Evolutionary conservation across 176 grass and related monocot species (phyloP), one percentile per base, ranked within the genome.

Genomic region (Oryza officinalis): DNA sequence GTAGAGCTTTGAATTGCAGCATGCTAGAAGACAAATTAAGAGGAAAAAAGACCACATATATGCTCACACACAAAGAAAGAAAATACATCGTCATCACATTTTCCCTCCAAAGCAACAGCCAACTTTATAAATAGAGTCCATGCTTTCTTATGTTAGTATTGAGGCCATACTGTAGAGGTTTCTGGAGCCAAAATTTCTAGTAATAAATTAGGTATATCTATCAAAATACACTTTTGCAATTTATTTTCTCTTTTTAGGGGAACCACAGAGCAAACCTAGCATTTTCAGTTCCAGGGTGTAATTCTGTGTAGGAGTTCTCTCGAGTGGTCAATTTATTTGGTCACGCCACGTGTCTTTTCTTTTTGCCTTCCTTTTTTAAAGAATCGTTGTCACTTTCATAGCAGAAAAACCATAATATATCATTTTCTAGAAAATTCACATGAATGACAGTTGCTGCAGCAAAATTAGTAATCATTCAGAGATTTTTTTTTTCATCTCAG

Each of bases 261-360:
- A 25, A 45, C 45, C 22, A 14, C 28, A 35, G 13, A 50, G 13
- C 13, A 54, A 80, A 26, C n/a, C n/a, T 61, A 61, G n/a, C 22
- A 60, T 60, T 60, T 60, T 57, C 35, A 25, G 22, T 71, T 75
- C 74, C 8, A 13, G 17, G 10, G 2, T 22, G 49, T 61, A 60
- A 28, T 79, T 80, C 2, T 85, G 71, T 73, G 84, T 50, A 47
- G 13, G 26, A 17, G 14, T 65, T 72, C 32, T 47, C n/a, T 80
- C 14, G 40, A 65, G 57, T 22, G 13, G 68, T 80, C 84, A 40
- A 86, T 86, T 86, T n/a, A 86, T 80, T 86, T 10, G 9, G 30
- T 37, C 9, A 14, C 20, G 10, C 17, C 75, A 71, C 67, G 12
- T 64, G 46, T 72, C 27, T 69, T 72, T 26, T 38, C 52, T 20